A percentile compares a stretch with the other conserved stretches of the same genome.
phyloP scores from a whole-genome alignment of 495 filamentous ascomycete species.

The Tuber microsphaerosporum region DNA sequence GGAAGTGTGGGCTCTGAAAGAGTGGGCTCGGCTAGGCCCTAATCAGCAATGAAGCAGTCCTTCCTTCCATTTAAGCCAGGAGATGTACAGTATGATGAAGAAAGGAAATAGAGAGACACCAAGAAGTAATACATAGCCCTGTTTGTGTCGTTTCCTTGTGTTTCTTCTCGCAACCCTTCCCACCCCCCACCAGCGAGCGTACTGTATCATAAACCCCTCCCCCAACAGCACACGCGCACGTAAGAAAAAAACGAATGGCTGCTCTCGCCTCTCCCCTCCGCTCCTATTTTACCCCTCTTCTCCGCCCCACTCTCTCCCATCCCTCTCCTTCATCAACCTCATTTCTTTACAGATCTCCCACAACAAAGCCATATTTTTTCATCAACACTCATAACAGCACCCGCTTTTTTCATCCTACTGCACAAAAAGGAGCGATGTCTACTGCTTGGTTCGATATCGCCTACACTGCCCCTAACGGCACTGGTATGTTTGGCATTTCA shows the following conservation, averaged over 20 bases:
- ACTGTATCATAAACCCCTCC: conserved; percentile 16
- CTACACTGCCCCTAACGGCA: conserved; percentile 7
- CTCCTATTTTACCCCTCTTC: conserved; percentile 44
- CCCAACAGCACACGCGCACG: not conserved
- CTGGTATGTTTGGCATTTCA: conserved; percentile 25
- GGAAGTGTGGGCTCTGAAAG: not conserved
- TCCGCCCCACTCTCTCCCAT: conserved; percentile 46
- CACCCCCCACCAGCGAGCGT: conserved; percentile 20
- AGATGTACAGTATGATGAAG: not conserved
- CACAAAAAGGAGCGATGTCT: conserved; percentile 31
- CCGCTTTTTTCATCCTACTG: conserved; percentile 40
- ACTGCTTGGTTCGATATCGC: conserved; percentile 35
- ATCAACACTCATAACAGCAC: conserved; percentile 40
- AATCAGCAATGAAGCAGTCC: not conserved
- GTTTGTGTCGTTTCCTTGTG: conserved; percentile 10
- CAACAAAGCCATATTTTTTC: conserved; percentile 42
- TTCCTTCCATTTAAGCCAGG: not conserved
- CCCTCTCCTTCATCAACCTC: conserved; percentile 45
- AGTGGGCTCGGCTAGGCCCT: not conserved
- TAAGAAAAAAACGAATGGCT: conserved; percentile 20
- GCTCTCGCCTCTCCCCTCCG: conserved; percentile 29
- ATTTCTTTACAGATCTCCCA: conserved; percentile 40
- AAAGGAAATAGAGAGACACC: not conserved
- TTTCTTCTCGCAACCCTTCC: conserved; percentile 26
- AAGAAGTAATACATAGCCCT: not conserved